A percentile compares a stretch with the other conserved stretches of the same genome.
phyloP scores from a whole-genome alignment of 2,329 filamentous ascomycete species.

The Sarocladium kiliense region DNA sequence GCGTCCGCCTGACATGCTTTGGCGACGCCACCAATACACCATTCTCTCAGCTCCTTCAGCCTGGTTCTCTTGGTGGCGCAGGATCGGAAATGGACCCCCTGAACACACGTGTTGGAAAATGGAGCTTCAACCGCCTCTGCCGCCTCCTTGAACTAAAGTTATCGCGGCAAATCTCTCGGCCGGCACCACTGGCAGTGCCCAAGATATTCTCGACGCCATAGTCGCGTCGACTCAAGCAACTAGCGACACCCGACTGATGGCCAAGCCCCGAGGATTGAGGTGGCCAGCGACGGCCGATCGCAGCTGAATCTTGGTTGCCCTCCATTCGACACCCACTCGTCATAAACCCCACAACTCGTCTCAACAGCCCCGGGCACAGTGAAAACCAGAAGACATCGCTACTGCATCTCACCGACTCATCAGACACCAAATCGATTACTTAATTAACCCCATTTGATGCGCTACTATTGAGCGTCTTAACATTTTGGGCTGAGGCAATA shows the following conservation, averaged over 20 bases:
- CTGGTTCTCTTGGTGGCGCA: neutral
- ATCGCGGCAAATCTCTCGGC: neutral
- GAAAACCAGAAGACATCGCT: neutral
- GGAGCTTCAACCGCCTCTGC: neutral
- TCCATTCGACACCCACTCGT: conserved; percentile 2
- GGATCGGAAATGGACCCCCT: neutral
- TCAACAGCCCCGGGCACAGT: neutral
- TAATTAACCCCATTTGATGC: neutral
- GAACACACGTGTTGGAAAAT: neutral
- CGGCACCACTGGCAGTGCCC: neutral
- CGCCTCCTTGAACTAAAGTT: neutral
- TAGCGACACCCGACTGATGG: conserved; percentile 6
- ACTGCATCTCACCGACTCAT: conserved; percentile 5
- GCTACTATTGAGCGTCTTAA: neutral
- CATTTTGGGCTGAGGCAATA: neutral
- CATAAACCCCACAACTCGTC: neutral
- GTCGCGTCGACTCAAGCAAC: neutral
- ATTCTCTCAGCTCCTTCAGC: neutral
- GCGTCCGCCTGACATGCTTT: neutral
- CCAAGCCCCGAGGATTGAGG: conserved; percentile 8
- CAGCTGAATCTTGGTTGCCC: conserved; percentile 8
- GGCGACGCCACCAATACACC: conserved; percentile 2
- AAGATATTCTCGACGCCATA: neutral
- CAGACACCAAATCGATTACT: neutral
- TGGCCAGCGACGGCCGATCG: conserved; percentile 3